These are phyloP conservation scores for Chrysanthemum lavandulifolium DNA, from an alignment of 129 eudicot species.

Conservation along the genomic window DNA sequence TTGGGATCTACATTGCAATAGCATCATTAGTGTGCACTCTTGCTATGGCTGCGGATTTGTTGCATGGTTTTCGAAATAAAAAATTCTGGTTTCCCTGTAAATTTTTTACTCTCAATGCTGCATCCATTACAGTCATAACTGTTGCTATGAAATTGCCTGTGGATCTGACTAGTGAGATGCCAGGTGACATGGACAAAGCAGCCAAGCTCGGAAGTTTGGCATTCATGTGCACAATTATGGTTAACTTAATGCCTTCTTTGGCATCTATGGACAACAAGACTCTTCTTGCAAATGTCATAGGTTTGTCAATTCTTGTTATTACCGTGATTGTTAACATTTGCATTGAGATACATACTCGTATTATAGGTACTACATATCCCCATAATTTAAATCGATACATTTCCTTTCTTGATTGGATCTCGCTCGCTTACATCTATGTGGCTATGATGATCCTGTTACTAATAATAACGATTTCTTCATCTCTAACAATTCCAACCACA, in stretches of 20 bases:
- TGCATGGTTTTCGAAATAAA: conserved; percentile 28
- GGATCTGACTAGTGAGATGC: conserved; percentile 31
- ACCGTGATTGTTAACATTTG: conserved; percentile 31
- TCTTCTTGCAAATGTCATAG: conserved; percentile 26
- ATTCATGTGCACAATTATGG: conserved; percentile 36
- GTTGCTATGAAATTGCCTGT: conserved; percentile 43
- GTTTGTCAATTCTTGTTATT: conserved; percentile 35
- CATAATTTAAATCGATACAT: too few relatives aligned
- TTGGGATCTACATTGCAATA: conserved; percentile 43
- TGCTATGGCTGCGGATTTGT: conserved; percentile 36
- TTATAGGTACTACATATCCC: not conserved
- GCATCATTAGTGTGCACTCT: conserved; percentile 39
- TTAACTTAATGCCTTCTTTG: conserved; percentile 36
- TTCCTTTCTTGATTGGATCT: too few relatives aligned
- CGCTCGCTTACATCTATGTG: too few relatives aligned
- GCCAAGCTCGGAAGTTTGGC: conserved; percentile 28
- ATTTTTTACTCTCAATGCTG: conserved; percentile 40
- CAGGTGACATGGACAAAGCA: conserved; percentile 6
- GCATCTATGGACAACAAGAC: conserved; percentile 35
- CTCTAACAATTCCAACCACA: too few relatives aligned
- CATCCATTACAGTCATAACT: conserved; percentile 35
- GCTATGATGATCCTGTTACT: too few relatives aligned
- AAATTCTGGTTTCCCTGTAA: conserved; percentile 45
- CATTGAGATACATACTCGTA: conserved; percentile 26
- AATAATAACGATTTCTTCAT: too few relatives aligned